A percentile compares a stretch with the other conserved stretches of the same genome.
phyloP scores from a whole-genome alignment of 352 stramenopile genomes.

The Phytophthora litchii region DNA sequence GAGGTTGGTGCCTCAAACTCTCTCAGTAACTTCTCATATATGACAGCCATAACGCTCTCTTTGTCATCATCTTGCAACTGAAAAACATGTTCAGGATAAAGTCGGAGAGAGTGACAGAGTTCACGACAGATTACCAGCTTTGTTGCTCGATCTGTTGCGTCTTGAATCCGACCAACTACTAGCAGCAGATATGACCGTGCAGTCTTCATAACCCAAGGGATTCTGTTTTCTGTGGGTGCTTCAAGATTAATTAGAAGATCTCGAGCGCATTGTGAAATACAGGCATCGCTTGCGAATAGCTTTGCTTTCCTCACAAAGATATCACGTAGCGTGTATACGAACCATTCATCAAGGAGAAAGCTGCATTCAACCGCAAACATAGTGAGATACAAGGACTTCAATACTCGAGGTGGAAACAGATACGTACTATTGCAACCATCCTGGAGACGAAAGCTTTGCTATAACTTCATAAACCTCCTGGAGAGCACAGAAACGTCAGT shows the following conservation, averaged over 20 bases:
- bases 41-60: not conserved
- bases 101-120: slow-evolving; percentile 17
- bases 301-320: slow-evolving; percentile 11
- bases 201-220: slow-evolving; percentile 22
- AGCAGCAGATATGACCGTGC: slow-evolving; percentile 19
- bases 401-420: not conserved
- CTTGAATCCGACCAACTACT: slow-evolving; percentile 16
- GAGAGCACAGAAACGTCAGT: not conserved
- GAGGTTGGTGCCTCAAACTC: slow-evolving; percentile 26
- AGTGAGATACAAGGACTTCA: not conserved
- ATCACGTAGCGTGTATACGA: slow-evolving; percentile 16
- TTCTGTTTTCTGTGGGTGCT: not conserved
- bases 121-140: slow-evolving; percentile 31
- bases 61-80: slow-evolving; percentile 5
- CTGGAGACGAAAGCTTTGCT: slow-evolving; percentile 31
- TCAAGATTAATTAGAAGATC: slow-evolving; percentile 10
- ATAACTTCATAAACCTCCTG: slow-evolving; percentile 44
- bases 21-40: slow-evolving; percentile 3
- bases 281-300: slow-evolving; percentile 12
- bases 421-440: slow-evolving; percentile 46
- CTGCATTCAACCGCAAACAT: slow-evolving; percentile 3
- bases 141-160: slow-evolving; percentile 13
- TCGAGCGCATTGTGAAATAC: slow-evolving; percentile 11
- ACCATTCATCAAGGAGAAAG: slow-evolving; percentile 34
- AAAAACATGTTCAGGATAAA: slow-evolving; percentile 5